Evolutionary conservation across 768 basidiomycete genomes (phyloP).

Genomic region (Phaffia tasmanica): DNA sequence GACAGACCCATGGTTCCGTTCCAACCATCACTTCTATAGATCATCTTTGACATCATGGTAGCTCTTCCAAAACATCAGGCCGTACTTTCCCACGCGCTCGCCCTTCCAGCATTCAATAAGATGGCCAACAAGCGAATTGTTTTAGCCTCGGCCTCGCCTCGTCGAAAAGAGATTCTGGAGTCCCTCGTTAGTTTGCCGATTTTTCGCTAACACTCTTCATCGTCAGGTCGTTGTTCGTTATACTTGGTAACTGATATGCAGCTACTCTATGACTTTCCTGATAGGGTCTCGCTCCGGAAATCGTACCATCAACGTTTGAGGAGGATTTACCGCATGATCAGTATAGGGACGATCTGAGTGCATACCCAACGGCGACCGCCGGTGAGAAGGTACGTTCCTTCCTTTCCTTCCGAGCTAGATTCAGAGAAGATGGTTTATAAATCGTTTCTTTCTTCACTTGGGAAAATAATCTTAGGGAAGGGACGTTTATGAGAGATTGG

Average conservation of each 20-base stretch:
- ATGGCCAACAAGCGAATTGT: slow-evolving; percentile 62
- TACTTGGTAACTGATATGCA: neutral
- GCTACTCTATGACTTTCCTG: neutral
- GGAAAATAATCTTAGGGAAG: slow-evolving; percentile 44
- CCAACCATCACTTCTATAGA: neutral
- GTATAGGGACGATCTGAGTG: slow-evolving; percentile 55
- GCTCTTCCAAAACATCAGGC: slow-evolving; percentile 16
- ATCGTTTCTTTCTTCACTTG: neutral
- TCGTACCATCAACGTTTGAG: slow-evolving; percentile 64
- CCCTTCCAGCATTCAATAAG: slow-evolving; percentile 44
- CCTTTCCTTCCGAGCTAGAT: neutral
- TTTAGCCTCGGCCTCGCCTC: slow-evolving; percentile 74
- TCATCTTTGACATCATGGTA: slow-evolving; percentile 3
- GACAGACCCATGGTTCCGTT: too few species aligned
- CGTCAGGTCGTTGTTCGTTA: neutral
- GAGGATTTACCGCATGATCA: slow-evolving; percentile 60
- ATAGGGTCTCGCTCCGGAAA: slow-evolving; percentile 56
- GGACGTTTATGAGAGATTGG: slow-evolving; percentile 77
- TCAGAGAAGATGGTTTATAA: neutral
- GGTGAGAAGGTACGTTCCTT: slow-evolving; percentile 47
- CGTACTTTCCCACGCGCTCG: slow-evolving; percentile 35
- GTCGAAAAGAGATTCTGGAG: slow-evolving; percentile 69
- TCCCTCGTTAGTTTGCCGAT: slow-evolving; percentile 54
- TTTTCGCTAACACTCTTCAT: slow-evolving; percentile 31
- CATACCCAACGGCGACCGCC: slow-evolving; percentile 66